phyloP scores from a whole-genome alignment of 2,329 filamentous ascomycete species.

The Ustulina deusta region DNA sequence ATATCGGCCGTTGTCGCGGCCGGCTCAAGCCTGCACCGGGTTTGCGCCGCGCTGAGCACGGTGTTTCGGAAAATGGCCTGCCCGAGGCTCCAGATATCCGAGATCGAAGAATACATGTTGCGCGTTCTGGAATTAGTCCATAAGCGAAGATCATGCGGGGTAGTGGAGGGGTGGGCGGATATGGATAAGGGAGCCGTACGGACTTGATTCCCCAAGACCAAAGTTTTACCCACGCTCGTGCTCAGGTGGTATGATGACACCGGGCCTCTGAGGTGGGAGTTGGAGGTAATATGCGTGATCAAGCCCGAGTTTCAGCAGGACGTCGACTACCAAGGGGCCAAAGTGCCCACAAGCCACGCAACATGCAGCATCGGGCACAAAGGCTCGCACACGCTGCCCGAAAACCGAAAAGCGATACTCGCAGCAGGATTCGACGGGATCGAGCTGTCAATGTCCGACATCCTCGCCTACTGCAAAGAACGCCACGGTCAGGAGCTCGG shows the following conservation, averaged over 20 bases:
- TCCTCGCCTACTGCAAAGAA: too few species aligned
- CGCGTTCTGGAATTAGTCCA: conserved; percentile 50
- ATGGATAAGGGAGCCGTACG: conserved; percentile 49
- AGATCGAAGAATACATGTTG: conserved; percentile 58
- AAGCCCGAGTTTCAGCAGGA: conserved; percentile 43
- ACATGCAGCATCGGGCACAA: conserved; percentile 51
- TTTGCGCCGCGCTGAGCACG: conserved; percentile 52
- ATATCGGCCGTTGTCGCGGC: conserved; percentile 54
- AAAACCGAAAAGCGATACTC: conserved; percentile 72
- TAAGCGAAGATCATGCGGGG: background rate
- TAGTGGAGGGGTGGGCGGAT: too few species aligned
- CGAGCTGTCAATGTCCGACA: conserved; percentile 80
- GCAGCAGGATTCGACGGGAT: conserved; percentile 71
- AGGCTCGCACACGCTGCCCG: conserved; percentile 62
- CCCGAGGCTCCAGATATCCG: conserved; percentile 58
- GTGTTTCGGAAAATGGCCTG: conserved; percentile 56
- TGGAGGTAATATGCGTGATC: conserved; percentile 45
- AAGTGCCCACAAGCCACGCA: conserved; percentile 49
- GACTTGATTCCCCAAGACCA: conserved; percentile 55
- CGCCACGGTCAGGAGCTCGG: too few species aligned
- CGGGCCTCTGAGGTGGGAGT: conserved; percentile 36
- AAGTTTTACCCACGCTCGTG: conserved; percentile 50
- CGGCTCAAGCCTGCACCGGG: conserved; percentile 61
- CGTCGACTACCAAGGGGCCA: conserved; percentile 38
- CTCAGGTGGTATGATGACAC: conserved; percentile 45